phyloP scores from a whole-genome alignment of 2,329 filamentous ascomycete genomes.

The Diaporthe velutina region DNA sequence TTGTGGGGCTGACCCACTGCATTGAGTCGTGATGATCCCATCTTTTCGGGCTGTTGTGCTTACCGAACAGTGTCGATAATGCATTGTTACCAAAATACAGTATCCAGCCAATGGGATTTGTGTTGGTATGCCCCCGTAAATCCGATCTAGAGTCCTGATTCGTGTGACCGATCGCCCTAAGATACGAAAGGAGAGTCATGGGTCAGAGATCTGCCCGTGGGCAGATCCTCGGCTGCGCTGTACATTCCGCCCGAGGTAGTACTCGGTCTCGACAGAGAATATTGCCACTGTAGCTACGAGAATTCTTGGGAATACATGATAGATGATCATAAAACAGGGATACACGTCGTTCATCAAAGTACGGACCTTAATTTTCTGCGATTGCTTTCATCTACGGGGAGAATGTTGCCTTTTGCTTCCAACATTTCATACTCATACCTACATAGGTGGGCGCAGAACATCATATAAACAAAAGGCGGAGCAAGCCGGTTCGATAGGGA shows the following conservation, averaged over 20 bases:
- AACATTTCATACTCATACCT: too few species aligned
- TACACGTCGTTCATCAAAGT: background rate
- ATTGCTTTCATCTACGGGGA: too few species aligned
- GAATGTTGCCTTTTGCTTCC: too few species aligned
- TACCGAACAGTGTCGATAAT: background rate
- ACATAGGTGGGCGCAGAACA: too few species aligned
- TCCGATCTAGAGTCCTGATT: background rate
- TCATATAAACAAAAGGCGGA: too few species aligned
- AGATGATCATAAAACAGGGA: background rate
- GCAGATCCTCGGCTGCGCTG: background rate
- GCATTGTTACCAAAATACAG: background rate
- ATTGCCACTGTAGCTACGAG: background rate
- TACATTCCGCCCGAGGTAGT: background rate
- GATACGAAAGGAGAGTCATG: background rate
- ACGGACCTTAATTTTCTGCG: background rate
- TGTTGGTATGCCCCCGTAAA: background rate
- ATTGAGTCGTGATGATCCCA: background rate
- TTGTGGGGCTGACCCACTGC: constrained; percentile 4
- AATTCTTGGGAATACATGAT: background rate
- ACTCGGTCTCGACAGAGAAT: background rate
- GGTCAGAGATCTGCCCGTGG: background rate
- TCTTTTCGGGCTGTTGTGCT: background rate
- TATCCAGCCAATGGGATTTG: background rate
- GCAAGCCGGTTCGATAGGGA: too few species aligned
- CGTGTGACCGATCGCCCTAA: background rate